Evolutionary conservation across 2,329 filamentous ascomycete genomes (phyloP).

Genomic region (Apiospora aurea): DNA sequence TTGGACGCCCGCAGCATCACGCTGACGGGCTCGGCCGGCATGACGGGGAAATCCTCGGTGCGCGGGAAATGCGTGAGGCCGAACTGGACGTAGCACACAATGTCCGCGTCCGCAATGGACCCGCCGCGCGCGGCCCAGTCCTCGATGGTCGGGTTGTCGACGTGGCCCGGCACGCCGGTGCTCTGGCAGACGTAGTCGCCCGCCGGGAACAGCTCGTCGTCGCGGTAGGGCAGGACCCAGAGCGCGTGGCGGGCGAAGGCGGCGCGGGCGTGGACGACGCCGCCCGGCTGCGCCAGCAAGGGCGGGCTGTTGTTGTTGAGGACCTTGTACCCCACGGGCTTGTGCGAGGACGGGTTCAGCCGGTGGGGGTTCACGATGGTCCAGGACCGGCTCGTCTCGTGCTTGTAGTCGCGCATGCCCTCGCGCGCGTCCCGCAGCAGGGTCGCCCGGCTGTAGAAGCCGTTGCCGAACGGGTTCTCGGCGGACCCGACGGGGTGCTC

Average conservation of each 20-base stretch:
- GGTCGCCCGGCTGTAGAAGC: conserved; percentile 52
- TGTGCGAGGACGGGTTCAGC: conserved; percentile 47
- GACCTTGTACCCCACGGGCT: conserved; percentile 58
- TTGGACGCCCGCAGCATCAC: conserved; percentile 29
- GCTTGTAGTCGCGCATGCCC: conserved; percentile 64
- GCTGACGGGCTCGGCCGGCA: conserved; percentile 30
- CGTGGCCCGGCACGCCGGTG: conserved; percentile 52
- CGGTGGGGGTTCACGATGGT: conserved; percentile 57
- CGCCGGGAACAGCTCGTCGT: conserved; percentile 66
- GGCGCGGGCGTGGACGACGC: conserved; percentile 60
- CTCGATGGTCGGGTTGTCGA: conserved; percentile 50
- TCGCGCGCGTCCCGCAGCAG: conserved; percentile 49
- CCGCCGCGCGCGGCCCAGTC: conserved; percentile 59
- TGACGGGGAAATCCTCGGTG: conserved; percentile 26
- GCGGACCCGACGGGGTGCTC: conserved; percentile 49
- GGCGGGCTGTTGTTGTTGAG: conserved; percentile 44
- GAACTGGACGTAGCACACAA: conserved; percentile 57
- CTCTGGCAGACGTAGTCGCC: conserved; percentile 65
- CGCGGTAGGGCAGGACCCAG: conserved; percentile 63
- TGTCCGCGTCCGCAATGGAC: conserved; percentile 60
- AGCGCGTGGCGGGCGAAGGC: conserved; percentile 50
- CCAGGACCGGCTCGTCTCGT: conserved; percentile 46
- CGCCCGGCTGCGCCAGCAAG: conserved; percentile 59
- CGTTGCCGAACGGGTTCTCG: conserved; percentile 55
- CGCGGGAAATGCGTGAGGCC: conserved; percentile 20